Conservation (phyloP, 176 grass and related monocot genomes). For the Triticum timopheevii region DNA sequence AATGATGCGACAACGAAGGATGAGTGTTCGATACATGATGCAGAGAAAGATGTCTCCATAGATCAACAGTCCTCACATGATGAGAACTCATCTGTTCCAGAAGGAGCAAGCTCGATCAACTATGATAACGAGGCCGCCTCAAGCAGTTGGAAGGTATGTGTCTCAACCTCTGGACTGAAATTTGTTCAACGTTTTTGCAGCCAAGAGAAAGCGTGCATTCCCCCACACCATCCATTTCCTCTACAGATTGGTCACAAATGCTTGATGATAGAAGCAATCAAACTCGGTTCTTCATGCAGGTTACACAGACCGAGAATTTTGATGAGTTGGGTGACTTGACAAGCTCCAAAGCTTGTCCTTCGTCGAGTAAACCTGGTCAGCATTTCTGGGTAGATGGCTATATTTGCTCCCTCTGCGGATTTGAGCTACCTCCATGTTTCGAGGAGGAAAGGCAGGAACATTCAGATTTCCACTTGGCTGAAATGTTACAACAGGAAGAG, state of each 20-base stretch:
- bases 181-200: background rate
- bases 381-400: conserved; percentile 69
- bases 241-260: background rate
- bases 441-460: conserved; percentile 88
- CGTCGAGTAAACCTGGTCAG: conserved; percentile 29
- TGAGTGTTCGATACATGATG: conserved; percentile 24
- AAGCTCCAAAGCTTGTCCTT: conserved; percentile 13
- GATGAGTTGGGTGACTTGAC: conserved; percentile 5
- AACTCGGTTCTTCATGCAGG: conserved; percentile 26
- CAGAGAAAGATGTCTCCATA: conserved; percentile 13
- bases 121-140: background rate
- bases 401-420: conserved; percentile 77
- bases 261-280: background rate
- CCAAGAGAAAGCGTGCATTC: background rate
- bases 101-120: conserved; percentile 28
- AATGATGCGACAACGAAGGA: conserved; percentile 14
- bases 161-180: background rate
- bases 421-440: conserved; percentile 76
- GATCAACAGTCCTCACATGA: conserved; percentile 23
- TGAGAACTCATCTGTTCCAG: conserved; percentile 33
- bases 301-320: background rate
- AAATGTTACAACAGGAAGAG: conserved; percentile 78
- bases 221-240: background rate
- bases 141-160: conserved; percentile 30
- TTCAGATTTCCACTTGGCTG: conserved; percentile 78